Evolutionary conservation across 352 stramenopile species (phyloP).

Genomic region (Pythium rishiriense): DNA sequence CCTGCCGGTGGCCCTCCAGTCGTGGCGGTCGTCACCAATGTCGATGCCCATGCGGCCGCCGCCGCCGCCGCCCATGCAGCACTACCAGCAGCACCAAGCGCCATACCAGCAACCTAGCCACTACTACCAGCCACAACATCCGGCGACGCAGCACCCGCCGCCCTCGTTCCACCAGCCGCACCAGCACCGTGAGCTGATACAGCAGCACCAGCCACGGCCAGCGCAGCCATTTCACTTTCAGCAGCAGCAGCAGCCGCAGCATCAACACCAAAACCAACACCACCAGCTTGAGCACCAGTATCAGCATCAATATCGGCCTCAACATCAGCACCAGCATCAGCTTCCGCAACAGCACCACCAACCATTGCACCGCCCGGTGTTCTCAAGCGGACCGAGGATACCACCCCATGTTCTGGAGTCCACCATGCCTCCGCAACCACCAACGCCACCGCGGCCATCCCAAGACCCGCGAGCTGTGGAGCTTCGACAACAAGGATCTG

Average conservation of each 20-base stretch:
- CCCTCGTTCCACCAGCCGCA: too few relatives aligned
- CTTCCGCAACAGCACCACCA: background rate
- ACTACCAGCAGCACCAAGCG: background rate
- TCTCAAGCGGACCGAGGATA: constrained; percentile 4
- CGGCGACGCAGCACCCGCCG: background rate
- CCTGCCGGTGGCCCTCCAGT: too few relatives aligned
- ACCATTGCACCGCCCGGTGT: background rate
- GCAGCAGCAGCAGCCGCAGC: background rate
- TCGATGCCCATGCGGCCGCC: background rate
- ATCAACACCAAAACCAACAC: background rate
- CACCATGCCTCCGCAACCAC: constrained; percentile 6
- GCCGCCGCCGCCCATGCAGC: background rate
- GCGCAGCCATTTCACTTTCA: too few relatives aligned
- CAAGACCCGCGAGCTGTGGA: background rate
- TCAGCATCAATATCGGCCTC: background rate
- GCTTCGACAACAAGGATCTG: background rate
- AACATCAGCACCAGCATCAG: background rate
- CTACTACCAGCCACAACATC: too few relatives aligned
- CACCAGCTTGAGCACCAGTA: background rate
- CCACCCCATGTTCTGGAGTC: background rate
- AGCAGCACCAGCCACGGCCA: background rate
- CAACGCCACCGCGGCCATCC: constrained; percentile 16
- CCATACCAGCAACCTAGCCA: background rate
- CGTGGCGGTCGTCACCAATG: background rate
- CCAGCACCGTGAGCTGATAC: background rate